Conservation (phyloP, 208 protist species). For the Leishmania turanica region DNA sequence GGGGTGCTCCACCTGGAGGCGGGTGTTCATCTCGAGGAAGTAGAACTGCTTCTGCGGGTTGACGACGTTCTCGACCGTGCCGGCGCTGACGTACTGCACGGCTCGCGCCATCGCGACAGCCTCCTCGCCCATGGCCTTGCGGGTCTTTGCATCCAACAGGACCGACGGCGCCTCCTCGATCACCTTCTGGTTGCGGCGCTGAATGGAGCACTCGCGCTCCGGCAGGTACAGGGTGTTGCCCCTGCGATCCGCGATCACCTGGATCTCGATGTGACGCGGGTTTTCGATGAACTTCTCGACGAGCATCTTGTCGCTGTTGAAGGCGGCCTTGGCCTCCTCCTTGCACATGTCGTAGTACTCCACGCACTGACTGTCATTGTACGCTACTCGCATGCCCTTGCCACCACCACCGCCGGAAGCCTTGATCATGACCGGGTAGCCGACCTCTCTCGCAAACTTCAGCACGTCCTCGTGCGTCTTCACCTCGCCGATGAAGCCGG, state of each 20-base stretch:
- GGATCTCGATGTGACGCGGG: conserved; percentile 94
- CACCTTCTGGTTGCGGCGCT: conserved; percentile 97
- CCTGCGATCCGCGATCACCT: conserved; percentile 94
- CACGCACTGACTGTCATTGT: conserved; percentile 95
- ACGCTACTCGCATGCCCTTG: conserved; percentile 66
- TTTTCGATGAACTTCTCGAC: conserved; percentile 94
- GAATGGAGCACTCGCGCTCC: conserved; percentile 97
- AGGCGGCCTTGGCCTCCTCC: conserved; percentile 90
- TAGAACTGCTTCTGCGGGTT: conserved; percentile 94
- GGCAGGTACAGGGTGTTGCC: conserved; percentile 93
- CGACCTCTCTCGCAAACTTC: conserved; percentile 67
- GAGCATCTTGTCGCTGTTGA: conserved; percentile 94
- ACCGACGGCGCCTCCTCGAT: conserved; percentile 92
- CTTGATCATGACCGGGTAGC: conserved; percentile 98
- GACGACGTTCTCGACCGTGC: conserved; percentile 99
- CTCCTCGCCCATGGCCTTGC: conserved; percentile 82
- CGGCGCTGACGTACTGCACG: conserved; percentile 94
- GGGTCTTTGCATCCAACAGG: conserved; percentile 55
- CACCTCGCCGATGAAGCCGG: conserved; percentile 47
- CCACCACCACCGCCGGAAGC: conserved; percentile 82
- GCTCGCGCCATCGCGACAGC: conserved; percentile 81
- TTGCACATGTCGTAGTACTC: conserved; percentile 94
- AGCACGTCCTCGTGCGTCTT: conserved; percentile 39
- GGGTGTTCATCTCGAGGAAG: conserved; percentile 99
- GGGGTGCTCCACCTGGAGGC: conserved; percentile 96